Evolutionary conservation across 768 basidiomycete genomes (phyloP), one percentile per base, ranked within the genome.

Genomic region (Jaapia argillacea): DNA sequence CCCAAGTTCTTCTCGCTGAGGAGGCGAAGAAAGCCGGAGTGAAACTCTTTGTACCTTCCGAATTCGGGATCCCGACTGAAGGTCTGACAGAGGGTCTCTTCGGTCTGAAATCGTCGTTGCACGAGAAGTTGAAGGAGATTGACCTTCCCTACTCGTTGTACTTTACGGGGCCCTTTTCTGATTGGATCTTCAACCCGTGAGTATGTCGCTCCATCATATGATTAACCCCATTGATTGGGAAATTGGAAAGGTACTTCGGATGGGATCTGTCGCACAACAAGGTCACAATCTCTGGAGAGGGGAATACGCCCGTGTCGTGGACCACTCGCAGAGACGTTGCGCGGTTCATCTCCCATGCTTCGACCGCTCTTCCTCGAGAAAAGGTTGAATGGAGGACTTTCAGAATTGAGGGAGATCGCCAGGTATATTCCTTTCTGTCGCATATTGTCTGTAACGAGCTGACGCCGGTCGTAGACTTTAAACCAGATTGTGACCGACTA

Each of bases 21-120:
- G 58, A 54, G 0, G 49, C 52, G 2, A 59, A 55, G 47, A 42
- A 42, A 25, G 58, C 48, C 1, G 54, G 59, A 18, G 61, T 58
- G 21, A 47, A 54, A 42, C 49, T 62, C 13, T 63, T 63, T 42
- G 47, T 58, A 5, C 61, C 61, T 5, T 51, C 53, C 36, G 60
- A 62, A 44, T 62, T 58, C 24, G 58, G 58, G 3, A 48, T 40
- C 13, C 24, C 45, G 2, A 50, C 53, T 4, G 46, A 46, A 5
- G 49, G 47, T 2, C 39, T 18, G 20, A 42, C 41, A 4, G 42
- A 35, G 3, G 50, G 53, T 1, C 3, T 40, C 18, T 44, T 45
- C 4, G 45, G 45, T 1, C 18, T 10, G 20, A 52, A 47, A 24
- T 35, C 12, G 3, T 14, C 5, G 2, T 41, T 47, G n/a, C 41